phyloP scores from a whole-genome alignment of 176 grass and related monocot genomes.

The Oryza glaberrima region DNA sequence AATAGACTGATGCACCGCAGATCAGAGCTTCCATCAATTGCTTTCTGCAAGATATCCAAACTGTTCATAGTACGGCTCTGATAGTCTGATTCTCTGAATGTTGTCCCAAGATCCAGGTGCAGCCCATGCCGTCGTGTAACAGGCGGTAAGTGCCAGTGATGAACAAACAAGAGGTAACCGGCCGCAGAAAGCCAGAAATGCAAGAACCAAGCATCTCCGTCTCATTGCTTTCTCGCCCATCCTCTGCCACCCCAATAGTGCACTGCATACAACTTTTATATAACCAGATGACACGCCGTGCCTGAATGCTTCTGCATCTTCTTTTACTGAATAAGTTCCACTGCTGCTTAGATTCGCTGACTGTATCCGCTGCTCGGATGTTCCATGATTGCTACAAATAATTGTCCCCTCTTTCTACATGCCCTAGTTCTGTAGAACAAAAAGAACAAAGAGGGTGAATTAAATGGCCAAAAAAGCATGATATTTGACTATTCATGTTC shows the following conservation, averaged over 20 bases:
- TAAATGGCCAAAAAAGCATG: not conserved
- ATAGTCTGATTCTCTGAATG: conserved; percentile 45
- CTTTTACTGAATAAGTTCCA: not conserved
- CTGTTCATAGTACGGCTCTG: conserved; percentile 48
- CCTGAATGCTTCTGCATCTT: conserved; percentile 9
- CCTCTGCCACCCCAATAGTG: not conserved
- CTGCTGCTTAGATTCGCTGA: not conserved
- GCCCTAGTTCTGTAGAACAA: conserved; percentile 19
- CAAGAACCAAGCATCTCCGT: conserved; percentile 29
- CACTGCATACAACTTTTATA: not conserved
- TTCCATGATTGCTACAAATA: conserved; percentile 5
- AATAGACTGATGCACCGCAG: conserved; percentile 35
- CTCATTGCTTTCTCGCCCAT: conserved; percentile 5
- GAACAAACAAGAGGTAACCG: conserved; percentile 25
- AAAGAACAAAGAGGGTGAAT: conserved; percentile 37
- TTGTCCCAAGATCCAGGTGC: conserved; percentile 34
- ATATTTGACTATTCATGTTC: conserved; percentile 10
- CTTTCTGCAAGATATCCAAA: conserved; percentile 40
- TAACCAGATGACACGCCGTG: not conserved
- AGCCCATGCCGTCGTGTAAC: conserved; percentile 23
- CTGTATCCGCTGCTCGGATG: not conserved
- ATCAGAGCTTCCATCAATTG: conserved; percentile 51
- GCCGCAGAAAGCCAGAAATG: conserved; percentile 13
- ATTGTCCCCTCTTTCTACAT: conserved; percentile 4
- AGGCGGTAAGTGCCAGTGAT: conserved; percentile 16